phyloP scores from a whole-genome alignment of 306 rosid genomes.

The Dryas octopetala region DNA sequence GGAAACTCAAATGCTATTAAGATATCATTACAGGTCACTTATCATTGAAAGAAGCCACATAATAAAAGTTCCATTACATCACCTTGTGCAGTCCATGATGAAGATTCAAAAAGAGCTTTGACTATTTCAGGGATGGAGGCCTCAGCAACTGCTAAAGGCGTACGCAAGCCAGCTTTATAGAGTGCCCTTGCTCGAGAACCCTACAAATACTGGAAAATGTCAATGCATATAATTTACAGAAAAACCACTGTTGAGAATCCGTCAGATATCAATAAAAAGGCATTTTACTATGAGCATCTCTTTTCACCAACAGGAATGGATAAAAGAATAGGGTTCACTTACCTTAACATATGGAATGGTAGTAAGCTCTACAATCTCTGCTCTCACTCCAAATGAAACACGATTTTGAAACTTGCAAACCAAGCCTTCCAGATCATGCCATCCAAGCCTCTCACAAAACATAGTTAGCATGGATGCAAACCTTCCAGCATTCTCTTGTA shows the following conservation, averaged over 20 bases:
- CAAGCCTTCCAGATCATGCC: slow-evolving; percentile 92
- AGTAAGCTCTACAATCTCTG: slow-evolving; percentile 96
- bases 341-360: slow-evolving; percentile 87
- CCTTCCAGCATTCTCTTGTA: slow-evolving; percentile 98
- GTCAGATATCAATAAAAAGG: slow-evolving; percentile 18
- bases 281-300: slow-evolving; percentile 15
- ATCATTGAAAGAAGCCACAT: neutral
- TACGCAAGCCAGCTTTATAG: slow-evolving; percentile 89
- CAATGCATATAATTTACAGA: slow-evolving; percentile 10
- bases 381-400: slow-evolving; percentile 91
- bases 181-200: slow-evolving; percentile 99
- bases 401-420: slow-evolving; percentile 93
- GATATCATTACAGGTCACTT: neutral
- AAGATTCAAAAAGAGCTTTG: slow-evolving; percentile 83
- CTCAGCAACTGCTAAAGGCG: slow-evolving; percentile 93
- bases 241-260: slow-evolving; percentile 1
- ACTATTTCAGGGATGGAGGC: slow-evolving; percentile 80
- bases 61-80: slow-evolving; percentile 26
- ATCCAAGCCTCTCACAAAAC: slow-evolving; percentile 96
- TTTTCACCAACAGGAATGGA: slow-evolving; percentile 3
- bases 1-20: neutral
- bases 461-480: slow-evolving; percentile 95
- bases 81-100: slow-evolving; percentile 90
- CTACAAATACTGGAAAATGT: slow-evolving; percentile 44
- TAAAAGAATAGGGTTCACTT: slow-evolving; percentile 15